Evolutionary conservation across 345 rosid species (phyloP).

Genomic region (Corchorus capsularis): DNA sequence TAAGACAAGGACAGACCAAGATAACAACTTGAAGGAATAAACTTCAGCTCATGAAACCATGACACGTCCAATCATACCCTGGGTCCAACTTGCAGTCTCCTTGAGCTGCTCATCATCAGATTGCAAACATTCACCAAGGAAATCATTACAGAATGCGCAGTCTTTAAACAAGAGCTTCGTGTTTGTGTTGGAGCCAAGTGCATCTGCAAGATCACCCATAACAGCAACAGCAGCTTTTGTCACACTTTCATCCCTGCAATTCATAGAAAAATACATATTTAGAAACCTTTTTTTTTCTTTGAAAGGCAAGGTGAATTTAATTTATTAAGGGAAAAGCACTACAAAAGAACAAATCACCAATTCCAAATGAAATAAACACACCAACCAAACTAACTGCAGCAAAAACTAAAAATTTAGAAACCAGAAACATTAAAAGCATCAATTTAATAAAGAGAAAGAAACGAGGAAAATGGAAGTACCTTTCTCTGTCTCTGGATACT

Average conservation of each 20-base stretch:
- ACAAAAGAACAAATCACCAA: too few species aligned
- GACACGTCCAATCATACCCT: conserved; percentile 81
- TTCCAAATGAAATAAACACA: too few species aligned
- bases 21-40: neutral
- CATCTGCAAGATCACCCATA: conserved; percentile 93
- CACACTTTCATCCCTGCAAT: conserved; percentile 76
- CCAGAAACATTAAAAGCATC: too few species aligned
- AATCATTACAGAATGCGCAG: conserved; percentile 56
- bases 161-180: conserved; percentile 65
- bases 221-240: conserved; percentile 91
- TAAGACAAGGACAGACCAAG: neutral
- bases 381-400: too few species aligned
- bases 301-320: too few species aligned
- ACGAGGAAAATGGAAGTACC: too few species aligned
- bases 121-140: conserved; percentile 70
- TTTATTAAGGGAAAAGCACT: too few species aligned
- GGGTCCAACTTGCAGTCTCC: conserved; percentile 88
- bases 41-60: conserved; percentile 51
- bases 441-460: too few species aligned
- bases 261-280: too few species aligned
- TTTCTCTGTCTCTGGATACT: too few species aligned
- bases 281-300: too few species aligned
- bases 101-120: conserved; percentile 86
- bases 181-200: conserved; percentile 59
- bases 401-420: too few species aligned